Percentiles rank a stretch among this genome's conserved stretches.
phyloP scores from a whole-genome alignment of 352 stramenopile species.

The Lagenidium sp. region DNA sequence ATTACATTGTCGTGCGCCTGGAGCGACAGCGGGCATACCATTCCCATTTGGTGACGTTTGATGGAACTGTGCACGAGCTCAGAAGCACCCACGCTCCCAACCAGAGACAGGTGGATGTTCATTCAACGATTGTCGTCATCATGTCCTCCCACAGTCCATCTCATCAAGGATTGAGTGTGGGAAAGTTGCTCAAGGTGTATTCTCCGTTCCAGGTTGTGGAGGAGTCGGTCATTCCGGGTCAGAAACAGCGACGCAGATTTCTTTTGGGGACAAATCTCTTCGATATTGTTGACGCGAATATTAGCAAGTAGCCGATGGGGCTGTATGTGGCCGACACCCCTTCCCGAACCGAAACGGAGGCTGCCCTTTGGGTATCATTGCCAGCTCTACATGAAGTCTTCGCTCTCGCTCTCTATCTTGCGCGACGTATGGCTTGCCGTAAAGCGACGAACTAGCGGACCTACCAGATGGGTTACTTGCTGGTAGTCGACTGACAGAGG shows the following conservation, averaged over 20 bases:
- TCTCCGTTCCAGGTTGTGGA: conserved; percentile 50
- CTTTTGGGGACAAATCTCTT: conserved; percentile 41
- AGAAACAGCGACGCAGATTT: conserved; percentile 18
- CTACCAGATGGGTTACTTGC: background rate
- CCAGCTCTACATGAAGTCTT: conserved; percentile 12
- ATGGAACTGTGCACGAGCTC: conserved; percentile 15
- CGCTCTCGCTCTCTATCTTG: conserved; percentile 5
- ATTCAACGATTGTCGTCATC: too few relatives aligned
- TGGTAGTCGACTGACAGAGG: background rate
- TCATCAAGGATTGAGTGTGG: conserved; percentile 15
- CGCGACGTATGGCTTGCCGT: conserved; percentile 1
- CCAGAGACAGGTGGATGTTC: too few relatives aligned
- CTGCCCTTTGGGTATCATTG: conserved; percentile 9
- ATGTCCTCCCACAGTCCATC: conserved; percentile 20
- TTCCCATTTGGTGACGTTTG: conserved; percentile 20
- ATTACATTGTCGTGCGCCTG: conserved; percentile 24
- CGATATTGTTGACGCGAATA: conserved; percentile 14
- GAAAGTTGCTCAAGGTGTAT: conserved; percentile 34
- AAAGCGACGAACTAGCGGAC: background rate
- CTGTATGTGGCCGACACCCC: background rate
- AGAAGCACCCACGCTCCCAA: conserved; percentile 6
- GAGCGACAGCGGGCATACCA: background rate
- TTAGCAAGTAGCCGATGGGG: conserved; percentile 2
- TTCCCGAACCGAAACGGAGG: conserved; percentile 15
- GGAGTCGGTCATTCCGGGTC: conserved; percentile 13